phyloP scores from a whole-genome alignment of 805 yeast genomes.

The Novakomyces olei region DNA sequence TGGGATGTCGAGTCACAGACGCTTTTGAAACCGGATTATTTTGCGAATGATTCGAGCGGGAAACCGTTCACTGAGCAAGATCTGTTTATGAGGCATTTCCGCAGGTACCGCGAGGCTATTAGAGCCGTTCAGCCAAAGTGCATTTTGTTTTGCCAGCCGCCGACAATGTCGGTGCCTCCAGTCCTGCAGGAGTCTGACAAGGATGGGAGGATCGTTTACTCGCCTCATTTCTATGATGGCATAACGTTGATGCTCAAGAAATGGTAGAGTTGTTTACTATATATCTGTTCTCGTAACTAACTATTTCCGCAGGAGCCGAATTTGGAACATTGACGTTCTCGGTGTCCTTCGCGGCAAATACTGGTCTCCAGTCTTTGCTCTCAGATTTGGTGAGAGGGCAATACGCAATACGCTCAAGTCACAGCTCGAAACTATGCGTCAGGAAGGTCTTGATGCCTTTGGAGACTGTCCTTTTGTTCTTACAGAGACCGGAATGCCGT shows the following conservation, averaged over 20 bases:
- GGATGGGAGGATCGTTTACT: conserved; percentile 43
- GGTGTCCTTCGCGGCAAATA: conserved; percentile 70
- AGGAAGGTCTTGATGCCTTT: conserved; percentile 37
- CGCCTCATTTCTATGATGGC: conserved; percentile 91
- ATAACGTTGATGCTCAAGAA: conserved; percentile 75
- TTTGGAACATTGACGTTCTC: conserved; percentile 67
- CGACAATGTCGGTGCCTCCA: conserved; percentile 64
- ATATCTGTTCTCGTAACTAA: no score
- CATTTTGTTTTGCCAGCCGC: conserved; percentile 54
- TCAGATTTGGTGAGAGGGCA: conserved; percentile 43
- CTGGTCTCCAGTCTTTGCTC: conserved; percentile 51
- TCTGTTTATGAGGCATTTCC: conserved; percentile 45
- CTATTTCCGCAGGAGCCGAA: no score
- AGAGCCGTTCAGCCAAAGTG: conserved; percentile 23
- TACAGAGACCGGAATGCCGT: conserved; percentile 95
- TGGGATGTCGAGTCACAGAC: conserved; percentile 32
- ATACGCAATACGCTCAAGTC: conserved; percentile 32
- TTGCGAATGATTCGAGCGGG: conserved; percentile 19
- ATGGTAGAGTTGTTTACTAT: no score
- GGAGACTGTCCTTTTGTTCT: conserved; percentile 58
- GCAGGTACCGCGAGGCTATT: conserved; percentile 26
- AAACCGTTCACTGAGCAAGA: conserved; percentile 25
- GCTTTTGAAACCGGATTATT: conserved; percentile 30
- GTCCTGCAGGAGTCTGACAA: conserved; percentile 30
- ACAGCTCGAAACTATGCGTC: conserved; percentile 44